A percentile compares a stretch with the other conserved stretches of the same genome.
Evolutionary conservation across 73 alveolate species (phyloP).

Genomic region (Breviolum minutum): DNA sequence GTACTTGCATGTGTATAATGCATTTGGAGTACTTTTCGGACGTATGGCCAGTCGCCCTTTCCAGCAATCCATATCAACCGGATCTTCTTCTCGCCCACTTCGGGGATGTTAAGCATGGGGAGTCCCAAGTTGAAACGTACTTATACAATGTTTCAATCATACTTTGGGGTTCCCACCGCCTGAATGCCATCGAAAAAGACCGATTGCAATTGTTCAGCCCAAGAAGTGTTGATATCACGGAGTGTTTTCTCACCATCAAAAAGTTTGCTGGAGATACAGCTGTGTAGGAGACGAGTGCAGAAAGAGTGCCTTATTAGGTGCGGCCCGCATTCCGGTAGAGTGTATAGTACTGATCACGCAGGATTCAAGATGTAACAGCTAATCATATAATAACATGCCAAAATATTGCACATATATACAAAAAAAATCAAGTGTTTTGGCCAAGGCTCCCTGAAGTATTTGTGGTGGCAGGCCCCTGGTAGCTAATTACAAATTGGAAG

Average conservation of each 20-base stretch:
- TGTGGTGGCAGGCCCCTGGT: conserved; percentile 19
- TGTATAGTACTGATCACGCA: too few species aligned
- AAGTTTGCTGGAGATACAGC: background rate
- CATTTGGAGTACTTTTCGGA: background rate
- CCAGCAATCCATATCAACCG: conserved; percentile 29
- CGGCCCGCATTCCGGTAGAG: too few species aligned
- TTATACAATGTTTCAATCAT: background rate
- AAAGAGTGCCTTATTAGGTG: conserved; percentile 57
- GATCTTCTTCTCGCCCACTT: background rate
- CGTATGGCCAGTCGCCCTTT: conserved; percentile 52
- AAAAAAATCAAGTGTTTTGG: background rate
- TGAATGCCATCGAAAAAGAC: background rate
- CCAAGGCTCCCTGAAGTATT: background rate
- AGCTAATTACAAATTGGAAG: background rate
- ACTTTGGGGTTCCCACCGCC: background rate
- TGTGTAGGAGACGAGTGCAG: conserved; percentile 4
- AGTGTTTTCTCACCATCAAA: conserved; percentile 16
- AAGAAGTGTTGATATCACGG: background rate
- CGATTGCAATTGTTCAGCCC: background rate
- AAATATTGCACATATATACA: background rate
- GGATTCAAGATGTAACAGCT: background rate
- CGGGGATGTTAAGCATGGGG: background rate
- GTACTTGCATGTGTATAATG: background rate
- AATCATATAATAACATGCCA: background rate
- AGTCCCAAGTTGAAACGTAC: background rate